A percentile compares a stretch with the other conserved stretches of the same genome.
phyloP scores from a whole-genome alignment of 2,329 filamentous ascomycete species.

The Pseudocercospora eumusae region DNA sequence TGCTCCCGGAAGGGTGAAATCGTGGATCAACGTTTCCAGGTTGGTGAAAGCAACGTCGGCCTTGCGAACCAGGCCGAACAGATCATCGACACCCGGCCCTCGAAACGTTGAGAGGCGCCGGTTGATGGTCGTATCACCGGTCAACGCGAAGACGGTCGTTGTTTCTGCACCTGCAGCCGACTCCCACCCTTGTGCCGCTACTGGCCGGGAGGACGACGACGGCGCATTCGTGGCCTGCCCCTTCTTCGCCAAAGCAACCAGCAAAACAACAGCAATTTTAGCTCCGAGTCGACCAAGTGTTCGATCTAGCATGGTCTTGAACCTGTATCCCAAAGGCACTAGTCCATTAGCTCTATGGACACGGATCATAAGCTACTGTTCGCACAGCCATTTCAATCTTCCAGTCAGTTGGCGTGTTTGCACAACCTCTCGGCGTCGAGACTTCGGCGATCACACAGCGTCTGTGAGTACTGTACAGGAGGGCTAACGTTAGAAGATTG shows the following conservation, averaged over 20 bases:
- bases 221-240: background rate
- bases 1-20: background rate
- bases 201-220: background rate
- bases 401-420: background rate
- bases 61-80: background rate
- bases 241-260: background rate
- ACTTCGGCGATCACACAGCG: background rate
- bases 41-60: conserved; percentile 1
- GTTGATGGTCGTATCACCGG: background rate
- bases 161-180: conserved; percentile 1
- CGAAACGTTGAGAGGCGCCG: background rate
- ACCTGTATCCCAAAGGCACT: background rate
- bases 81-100: background rate
- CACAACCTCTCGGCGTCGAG: background rate
- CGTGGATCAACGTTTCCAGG: background rate
- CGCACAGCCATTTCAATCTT: background rate
- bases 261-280: background rate
- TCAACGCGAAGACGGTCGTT: background rate
- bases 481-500: too few relatives aligned
- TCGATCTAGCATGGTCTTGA: background rate
- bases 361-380: background rate
- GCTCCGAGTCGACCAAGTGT: background rate
- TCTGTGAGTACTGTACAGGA: too few relatives aligned
- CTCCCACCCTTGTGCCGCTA: background rate
- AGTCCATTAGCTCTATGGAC: background rate